A percentile compares a stretch with the other conserved stretches of the same genome.
Conservation (phyloP, 805 yeast genomes). For the Kuraishia capsulata region DNA sequence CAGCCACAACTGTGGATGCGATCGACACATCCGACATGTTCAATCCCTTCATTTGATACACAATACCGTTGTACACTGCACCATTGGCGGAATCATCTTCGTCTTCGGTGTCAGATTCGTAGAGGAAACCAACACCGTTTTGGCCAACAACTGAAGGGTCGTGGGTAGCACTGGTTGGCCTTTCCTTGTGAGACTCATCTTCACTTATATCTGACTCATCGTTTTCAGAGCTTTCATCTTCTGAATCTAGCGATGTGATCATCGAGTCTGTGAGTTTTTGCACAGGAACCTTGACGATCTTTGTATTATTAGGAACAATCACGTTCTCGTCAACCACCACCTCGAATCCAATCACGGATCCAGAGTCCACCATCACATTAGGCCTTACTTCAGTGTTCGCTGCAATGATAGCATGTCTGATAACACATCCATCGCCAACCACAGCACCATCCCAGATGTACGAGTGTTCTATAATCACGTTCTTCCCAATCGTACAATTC, state of each 20-base stretch:
- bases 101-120: constrained; percentile 35
- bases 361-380: constrained; percentile 48
- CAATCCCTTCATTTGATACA: constrained; percentile 32
- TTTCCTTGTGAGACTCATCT: constrained; percentile 16
- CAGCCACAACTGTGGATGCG: constrained; percentile 34
- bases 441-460: constrained; percentile 81
- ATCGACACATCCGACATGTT: constrained; percentile 46
- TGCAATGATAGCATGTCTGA: constrained; percentile 67
- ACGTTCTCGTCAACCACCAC: constrained; percentile 55
- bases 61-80: constrained; percentile 28
- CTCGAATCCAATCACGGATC: constrained; percentile 70
- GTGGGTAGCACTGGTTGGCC: constrained; percentile 16
- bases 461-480: constrained; percentile 61
- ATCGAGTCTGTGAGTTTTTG: constrained; percentile 16
- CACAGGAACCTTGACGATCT: constrained; percentile 42
- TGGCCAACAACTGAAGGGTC: constrained; percentile 31
- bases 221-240: constrained; percentile 17
- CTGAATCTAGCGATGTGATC: constrained; percentile 18
- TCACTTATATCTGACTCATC: constrained; percentile 12
- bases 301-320: constrained; percentile 37
- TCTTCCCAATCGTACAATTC: constrained; percentile 74
- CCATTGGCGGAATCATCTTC: constrained; percentile 17
- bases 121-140: constrained; percentile 40
- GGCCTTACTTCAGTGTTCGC: constrained; percentile 45
- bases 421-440: constrained; percentile 53